A percentile compares a stretch with the other conserved stretches of the same genome.
phyloP scores from a whole-genome alignment of 768 basidiomycete species.

The Leccinellum albellum region DNA sequence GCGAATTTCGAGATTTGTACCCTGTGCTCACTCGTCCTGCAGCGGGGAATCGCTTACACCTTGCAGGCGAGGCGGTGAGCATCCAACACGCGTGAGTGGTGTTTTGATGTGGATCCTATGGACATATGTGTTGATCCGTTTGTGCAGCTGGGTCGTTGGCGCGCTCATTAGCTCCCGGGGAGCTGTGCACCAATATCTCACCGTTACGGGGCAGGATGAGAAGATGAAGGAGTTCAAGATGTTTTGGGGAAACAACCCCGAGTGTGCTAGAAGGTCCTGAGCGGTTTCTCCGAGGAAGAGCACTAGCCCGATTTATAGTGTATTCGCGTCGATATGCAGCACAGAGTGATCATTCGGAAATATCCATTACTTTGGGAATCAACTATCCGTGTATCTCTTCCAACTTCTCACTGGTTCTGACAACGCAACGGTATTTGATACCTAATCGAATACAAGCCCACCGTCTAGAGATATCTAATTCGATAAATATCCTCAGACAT shows the following conservation, averaged over 20 bases:
- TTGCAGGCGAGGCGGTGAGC: constrained; percentile 26
- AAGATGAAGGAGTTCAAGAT: constrained; percentile 15
- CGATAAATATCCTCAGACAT: background rate
- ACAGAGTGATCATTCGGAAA: no score
- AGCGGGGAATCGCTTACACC: constrained; percentile 7
- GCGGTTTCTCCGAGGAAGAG: no score
- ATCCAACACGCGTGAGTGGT: constrained; percentile 33
- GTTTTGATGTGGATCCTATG: background rate
- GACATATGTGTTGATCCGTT: no score
- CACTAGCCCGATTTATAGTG: no score
- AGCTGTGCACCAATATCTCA: constrained; percentile 28
- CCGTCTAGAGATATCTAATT: background rate
- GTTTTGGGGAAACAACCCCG: constrained; percentile 28
- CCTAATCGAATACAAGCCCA: background rate
- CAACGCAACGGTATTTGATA: background rate
- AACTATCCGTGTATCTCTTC: no score
- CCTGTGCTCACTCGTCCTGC: constrained; percentile 28
- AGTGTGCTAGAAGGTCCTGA: no score
- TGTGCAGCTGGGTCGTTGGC: constrained; percentile 21
- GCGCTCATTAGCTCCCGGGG: constrained; percentile 36
- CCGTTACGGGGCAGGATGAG: constrained; percentile 6
- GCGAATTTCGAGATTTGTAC: constrained; percentile 34
- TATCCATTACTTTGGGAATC: no score
- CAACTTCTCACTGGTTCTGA: background rate
- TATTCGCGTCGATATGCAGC: no score